Base-by-base conservation (phyloP, 1,284 basidiomycete genomes). In the Tilletiopsis washingtonensis region DNA sequence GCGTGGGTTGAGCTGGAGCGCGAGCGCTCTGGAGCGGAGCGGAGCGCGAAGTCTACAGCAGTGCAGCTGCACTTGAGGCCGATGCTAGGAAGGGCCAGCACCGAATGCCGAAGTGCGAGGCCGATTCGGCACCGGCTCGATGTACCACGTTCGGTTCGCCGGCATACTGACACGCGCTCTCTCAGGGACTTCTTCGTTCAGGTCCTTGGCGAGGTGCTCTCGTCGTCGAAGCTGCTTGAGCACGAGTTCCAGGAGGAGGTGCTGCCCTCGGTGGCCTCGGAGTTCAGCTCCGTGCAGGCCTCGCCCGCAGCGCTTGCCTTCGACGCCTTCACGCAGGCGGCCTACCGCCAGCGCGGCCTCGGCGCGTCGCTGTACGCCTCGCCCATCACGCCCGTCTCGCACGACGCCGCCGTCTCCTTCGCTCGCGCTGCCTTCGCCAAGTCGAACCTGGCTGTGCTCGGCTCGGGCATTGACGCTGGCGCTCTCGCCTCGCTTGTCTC, bases 211-310 rank as follows among this genome's bases (percentile, higher is more conserved):
- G 67, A 73, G 39, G 67, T 65, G 12, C 43, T 70, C 34, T 45
- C 56, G 51, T 55, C 59, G 43, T 45, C 55, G 57, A 66, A 67
- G 57, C 65, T 70, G 40, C 52, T 55, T 41, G 47, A 50, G 25
- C 67, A 65, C 58, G 70, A 73, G 49, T 73, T 62, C 61, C 58
- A 61, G 51, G 70, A 73, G 55, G 66, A 68, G 42, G 69, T 71
- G 3, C 17, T 70, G 3, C 70, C 70, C 26, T 57, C 62, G 51
- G 50, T 71, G 21, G 57, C 50, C 42, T 48, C 56, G 40, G 70
- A 73, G 53, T 43, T 57, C 50, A 64, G 60, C 44, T 57, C 64
- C 51, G 64, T 61, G 17, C 45, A 52, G 17, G 50, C 59, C 51
- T 56, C 61, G 53, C 63, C 70, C 6, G 37, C 53, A 41, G 56